Conservation (phyloP, 1,284 basidiomycete genomes). For the Fomitiporia mediterranea region DNA sequence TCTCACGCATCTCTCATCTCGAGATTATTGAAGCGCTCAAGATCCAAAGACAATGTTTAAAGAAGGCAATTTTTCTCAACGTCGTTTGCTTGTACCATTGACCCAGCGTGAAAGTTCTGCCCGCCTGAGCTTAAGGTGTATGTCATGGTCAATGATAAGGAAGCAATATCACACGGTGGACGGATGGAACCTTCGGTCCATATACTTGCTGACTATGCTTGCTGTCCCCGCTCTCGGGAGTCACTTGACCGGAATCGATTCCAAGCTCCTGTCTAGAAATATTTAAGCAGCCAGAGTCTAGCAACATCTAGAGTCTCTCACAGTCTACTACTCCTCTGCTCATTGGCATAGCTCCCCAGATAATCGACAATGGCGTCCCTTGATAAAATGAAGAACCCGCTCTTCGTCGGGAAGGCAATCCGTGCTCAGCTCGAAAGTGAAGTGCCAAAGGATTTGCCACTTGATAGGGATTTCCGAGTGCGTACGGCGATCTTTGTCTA, state of each 20-base stretch:
- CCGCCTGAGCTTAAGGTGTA: too few species aligned
- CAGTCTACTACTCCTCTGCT: background rate
- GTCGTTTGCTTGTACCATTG: background rate
- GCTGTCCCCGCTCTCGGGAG: background rate
- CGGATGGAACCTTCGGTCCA: background rate
- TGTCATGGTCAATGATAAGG: background rate
- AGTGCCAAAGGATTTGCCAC: slow-evolving; percentile 33
- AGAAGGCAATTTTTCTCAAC: background rate
- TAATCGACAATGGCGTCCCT: slow-evolving; percentile 7
- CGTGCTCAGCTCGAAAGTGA: slow-evolving; percentile 34
- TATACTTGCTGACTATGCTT: background rate
- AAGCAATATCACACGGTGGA: background rate
- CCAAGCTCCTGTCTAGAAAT: background rate
- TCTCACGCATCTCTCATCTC: background rate
- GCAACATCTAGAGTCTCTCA: background rate
- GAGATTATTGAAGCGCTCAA: background rate
- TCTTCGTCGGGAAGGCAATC: slow-evolving; percentile 34
- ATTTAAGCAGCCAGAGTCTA: background rate
- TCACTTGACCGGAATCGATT: background rate
- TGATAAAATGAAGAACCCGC: slow-evolving; percentile 34
- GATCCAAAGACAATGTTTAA: background rate
- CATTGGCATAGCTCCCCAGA: background rate
- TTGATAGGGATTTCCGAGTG: slow-evolving; percentile 35
- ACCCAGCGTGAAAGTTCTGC: background rate
- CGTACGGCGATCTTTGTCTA: background rate